These are phyloP conservation scores for Dictyostelium citrinum DNA, from an alignment of 78 protist genomes.

Conservation along the genomic window DNA sequence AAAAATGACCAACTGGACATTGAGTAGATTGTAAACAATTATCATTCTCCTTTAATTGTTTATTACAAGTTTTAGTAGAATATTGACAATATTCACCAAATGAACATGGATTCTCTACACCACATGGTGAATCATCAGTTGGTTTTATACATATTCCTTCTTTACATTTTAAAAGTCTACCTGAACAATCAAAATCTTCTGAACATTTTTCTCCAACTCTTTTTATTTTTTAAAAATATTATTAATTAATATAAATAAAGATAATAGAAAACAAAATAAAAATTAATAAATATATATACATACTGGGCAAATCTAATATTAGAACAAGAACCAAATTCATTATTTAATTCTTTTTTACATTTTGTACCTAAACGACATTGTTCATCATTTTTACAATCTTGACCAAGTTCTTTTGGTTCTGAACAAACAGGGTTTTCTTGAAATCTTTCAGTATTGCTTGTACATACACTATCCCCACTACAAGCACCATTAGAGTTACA, in stretches of 20 bases:
- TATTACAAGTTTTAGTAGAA: background rate
- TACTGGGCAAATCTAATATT: background rate
- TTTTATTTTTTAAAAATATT: too few species aligned
- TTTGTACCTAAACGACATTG: background rate
- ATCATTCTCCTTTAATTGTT: background rate
- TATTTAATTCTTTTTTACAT: background rate
- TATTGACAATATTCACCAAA: background rate
- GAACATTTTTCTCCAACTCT: background rate
- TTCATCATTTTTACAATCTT: background rate
- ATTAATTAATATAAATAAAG: too few species aligned
- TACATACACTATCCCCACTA: background rate
- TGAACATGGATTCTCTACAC: background rate
- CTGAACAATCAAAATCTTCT: constrained; percentile 3
- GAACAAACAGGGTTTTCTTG: background rate
- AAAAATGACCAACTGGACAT: background rate
- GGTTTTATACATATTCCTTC: background rate
- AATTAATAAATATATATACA: too few species aligned
- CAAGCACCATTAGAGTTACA: background rate
- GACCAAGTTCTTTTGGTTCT: background rate
- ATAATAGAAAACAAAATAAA: too few species aligned
- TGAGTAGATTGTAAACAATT: background rate
- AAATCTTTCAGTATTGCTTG: background rate
- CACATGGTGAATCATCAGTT: background rate
- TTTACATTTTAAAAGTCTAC: background rate
- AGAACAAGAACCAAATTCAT: background rate